Evolutionary conservation across 2,329 filamentous ascomycete species (phyloP).

Genomic region (Chalara sp.): DNA sequence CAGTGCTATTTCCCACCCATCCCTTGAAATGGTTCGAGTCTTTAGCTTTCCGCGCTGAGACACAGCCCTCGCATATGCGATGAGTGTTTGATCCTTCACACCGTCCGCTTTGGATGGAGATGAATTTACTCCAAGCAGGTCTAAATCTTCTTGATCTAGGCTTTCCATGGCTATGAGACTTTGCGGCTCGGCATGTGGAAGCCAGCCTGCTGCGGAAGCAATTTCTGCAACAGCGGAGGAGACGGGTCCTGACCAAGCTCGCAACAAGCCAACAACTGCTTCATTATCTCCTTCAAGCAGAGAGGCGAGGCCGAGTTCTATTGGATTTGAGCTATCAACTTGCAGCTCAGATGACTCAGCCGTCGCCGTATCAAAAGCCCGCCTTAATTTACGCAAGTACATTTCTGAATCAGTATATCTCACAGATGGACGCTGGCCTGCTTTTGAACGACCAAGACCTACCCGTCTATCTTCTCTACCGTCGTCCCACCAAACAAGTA

Average conservation of each 20-base stretch:
- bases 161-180: slow-evolving; percentile 49
- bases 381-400: slow-evolving; percentile 67
- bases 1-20: slow-evolving; percentile 88
- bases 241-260: slow-evolving; percentile 74
- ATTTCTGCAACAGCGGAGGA: slow-evolving; percentile 76
- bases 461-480: slow-evolving; percentile 45
- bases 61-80: slow-evolving; percentile 66
- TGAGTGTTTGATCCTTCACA: slow-evolving; percentile 73
- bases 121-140: slow-evolving; percentile 62
- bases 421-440: slow-evolving; percentile 22
- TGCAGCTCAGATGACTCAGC: slow-evolving; percentile 64
- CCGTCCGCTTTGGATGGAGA: slow-evolving; percentile 55
- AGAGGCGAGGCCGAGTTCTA: slow-evolving; percentile 78
- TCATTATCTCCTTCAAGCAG: slow-evolving; percentile 78
- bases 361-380: slow-evolving; percentile 60
- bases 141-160: slow-evolving; percentile 77
- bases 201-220: slow-evolving; percentile 77
- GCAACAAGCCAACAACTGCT: slow-evolving; percentile 66
- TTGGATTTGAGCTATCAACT: slow-evolving; percentile 66
- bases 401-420: slow-evolving; percentile 45
- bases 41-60: slow-evolving; percentile 40
- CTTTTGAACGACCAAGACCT: slow-evolving; percentile 20
- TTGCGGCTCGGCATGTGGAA: slow-evolving; percentile 52
- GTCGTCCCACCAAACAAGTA: slow-evolving; percentile 92
- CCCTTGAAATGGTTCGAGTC: slow-evolving; percentile 33